Conservation (phyloP, 2,329 filamentous ascomycete species). For the Hypomyces perniciosus region DNA sequence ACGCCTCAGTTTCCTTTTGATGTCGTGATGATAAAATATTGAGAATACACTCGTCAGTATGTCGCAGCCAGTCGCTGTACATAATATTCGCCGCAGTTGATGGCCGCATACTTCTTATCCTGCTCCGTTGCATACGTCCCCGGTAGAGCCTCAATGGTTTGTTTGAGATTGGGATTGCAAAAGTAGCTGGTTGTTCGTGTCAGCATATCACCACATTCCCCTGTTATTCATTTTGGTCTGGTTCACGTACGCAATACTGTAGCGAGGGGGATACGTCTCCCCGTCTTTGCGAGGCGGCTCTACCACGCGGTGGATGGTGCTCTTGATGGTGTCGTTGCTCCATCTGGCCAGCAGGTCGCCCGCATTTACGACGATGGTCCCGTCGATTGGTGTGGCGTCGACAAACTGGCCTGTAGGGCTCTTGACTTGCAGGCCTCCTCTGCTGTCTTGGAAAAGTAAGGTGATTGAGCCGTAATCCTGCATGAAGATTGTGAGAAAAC, state of each 20-base stretch:
- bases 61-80: conserved; percentile 73
- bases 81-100: conserved; percentile 77
- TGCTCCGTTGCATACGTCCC: conserved; percentile 60
- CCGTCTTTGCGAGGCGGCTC: conserved; percentile 62
- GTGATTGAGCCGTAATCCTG: conserved; percentile 56
- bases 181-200: conserved; percentile 57
- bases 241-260: conserved; percentile 68
- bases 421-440: conserved; percentile 53
- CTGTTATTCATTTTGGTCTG: not conserved
- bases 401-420: conserved; percentile 73
- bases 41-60: conserved; percentile 30
- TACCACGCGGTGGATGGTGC: conserved; percentile 83
- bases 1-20: not conserved
- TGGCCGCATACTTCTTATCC: conserved; percentile 72
- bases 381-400: conserved; percentile 73
- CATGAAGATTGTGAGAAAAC: not conserved
- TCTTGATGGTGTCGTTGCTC: conserved; percentile 89
- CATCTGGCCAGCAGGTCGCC: conserved; percentile 81
- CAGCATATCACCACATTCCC: not conserved
- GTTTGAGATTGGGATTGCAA: conserved; percentile 77
- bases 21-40: not conserved
- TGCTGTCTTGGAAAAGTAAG: conserved; percentile 54
- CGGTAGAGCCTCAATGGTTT: conserved; percentile 71
- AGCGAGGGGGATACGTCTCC: conserved; percentile 65
- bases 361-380: conserved; percentile 82